Percentiles rank a stretch among this genome's conserved stretches.
These are phyloP conservation scores for Stemphylium beticola DNA, from an alignment of 2,329 filamentous ascomycete genomes.

Conservation along the genomic window DNA sequence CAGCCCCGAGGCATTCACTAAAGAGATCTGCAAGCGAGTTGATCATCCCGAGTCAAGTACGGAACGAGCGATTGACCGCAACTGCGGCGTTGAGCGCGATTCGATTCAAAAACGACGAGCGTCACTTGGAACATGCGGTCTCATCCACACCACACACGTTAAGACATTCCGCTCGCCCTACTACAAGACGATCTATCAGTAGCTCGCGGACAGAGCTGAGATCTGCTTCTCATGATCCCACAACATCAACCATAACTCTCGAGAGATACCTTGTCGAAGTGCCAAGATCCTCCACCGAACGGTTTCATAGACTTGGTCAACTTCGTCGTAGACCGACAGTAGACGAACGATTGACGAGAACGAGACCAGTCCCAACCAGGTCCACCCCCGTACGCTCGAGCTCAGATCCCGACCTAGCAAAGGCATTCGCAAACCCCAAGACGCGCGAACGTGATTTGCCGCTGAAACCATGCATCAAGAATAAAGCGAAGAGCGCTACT, in stretches of 20 bases:
- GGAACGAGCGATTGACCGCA: neutral
- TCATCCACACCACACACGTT: neutral
- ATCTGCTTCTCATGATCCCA: conserved; percentile 15
- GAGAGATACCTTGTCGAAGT: conserved; percentile 17
- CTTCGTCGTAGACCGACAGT: conserved; percentile 6
- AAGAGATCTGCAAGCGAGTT: conserved; percentile 5
- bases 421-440: neutral
- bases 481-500: conserved; percentile 30
- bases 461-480: conserved; percentile 39
- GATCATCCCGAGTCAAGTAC: neutral
- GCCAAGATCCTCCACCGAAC: conserved; percentile 9
- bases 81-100: neutral
- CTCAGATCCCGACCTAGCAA: conserved; percentile 10
- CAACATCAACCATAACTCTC: conserved; percentile 12
- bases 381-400: conserved; percentile 1
- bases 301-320: neutral
- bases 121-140: neutral
- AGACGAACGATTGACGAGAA: conserved; percentile 4
- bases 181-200: conserved; percentile 16
- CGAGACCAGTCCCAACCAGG: conserved; percentile 1
- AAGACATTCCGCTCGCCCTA: neutral
- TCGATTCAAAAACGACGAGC: conserved; percentile 2
- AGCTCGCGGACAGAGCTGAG: conserved; percentile 11
- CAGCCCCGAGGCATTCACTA: neutral
- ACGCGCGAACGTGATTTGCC: conserved; percentile 6